Conservation (phyloP, 768 basidiomycete species). For the Rhodosporidiobolus sp. region DNA sequence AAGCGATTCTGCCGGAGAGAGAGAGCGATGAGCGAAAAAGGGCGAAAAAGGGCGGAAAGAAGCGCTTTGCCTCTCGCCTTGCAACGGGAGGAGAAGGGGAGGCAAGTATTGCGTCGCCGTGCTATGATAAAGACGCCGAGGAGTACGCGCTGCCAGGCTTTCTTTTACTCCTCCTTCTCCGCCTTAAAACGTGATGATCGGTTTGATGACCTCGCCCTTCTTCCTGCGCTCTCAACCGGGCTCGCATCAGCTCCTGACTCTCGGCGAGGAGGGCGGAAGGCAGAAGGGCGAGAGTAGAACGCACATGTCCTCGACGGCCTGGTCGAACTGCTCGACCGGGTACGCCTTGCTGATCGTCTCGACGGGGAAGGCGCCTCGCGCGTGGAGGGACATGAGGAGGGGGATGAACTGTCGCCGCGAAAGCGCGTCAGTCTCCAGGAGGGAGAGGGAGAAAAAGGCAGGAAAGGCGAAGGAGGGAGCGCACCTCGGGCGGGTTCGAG, state of each 20-base stretch:
- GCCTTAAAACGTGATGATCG: slow-evolving; percentile 33
- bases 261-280: neutral
- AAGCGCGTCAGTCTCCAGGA: neutral
- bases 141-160: too few species aligned
- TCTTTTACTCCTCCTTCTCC: neutral
- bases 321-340: slow-evolving; percentile 41
- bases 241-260: neutral
- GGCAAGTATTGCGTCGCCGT: neutral
- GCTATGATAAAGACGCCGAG: too few species aligned
- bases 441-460: neutral
- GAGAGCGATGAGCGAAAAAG: neutral
- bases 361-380: slow-evolving; percentile 45
- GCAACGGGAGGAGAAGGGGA: neutral
- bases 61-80: too few species aligned
- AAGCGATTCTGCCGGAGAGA: too few species aligned
- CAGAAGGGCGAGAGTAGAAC: neutral
- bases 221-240: slow-evolving; percentile 4
- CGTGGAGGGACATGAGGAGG: slow-evolving; percentile 29
- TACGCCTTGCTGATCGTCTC: slow-evolving; percentile 42
- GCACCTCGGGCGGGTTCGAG: slow-evolving; percentile 35
- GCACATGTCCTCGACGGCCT: slow-evolving; percentile 41
- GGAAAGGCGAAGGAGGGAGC: neutral
- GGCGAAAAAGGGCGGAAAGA: too few species aligned
- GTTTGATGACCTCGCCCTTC: slow-evolving; percentile 43
- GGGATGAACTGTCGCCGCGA: slow-evolving; percentile 35